These are phyloP conservation scores for Rhizopus stolonifer DNA, from an alignment of 371 early-diverging fungal genomes.

Conservation along the genomic window DNA sequence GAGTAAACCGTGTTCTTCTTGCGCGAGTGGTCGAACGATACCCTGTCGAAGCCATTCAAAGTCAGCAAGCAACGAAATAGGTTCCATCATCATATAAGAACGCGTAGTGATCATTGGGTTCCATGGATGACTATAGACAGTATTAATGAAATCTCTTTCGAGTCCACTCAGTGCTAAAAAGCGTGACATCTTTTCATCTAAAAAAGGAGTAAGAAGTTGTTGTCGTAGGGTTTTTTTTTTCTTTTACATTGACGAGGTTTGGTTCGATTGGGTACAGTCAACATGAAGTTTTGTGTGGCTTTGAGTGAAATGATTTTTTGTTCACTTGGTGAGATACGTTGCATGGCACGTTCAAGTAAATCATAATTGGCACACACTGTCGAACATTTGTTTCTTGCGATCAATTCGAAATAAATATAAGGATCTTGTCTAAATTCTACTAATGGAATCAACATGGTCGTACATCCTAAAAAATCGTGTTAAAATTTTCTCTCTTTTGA, in stretches of 20 bases:
- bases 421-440: constrained; percentile 43
- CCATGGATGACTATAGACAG: constrained; percentile 66
- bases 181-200: constrained; percentile 38
- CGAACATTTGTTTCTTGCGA: constrained; percentile 55
- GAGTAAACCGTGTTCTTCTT: constrained; percentile 54
- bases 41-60: constrained; percentile 63
- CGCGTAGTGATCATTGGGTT: constrained; percentile 80
- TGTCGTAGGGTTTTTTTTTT: no score
- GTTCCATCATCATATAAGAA: constrained; percentile 70
- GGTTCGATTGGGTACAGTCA: constrained; percentile 71
- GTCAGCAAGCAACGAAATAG: constrained; percentile 63
- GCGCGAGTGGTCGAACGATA: constrained; percentile 52
- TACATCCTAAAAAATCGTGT: constrained; percentile 42
- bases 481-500: no score
- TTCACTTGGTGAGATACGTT: constrained; percentile 27
- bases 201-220: constrained; percentile 19
- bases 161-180: constrained; percentile 60
- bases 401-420: constrained; percentile 59
- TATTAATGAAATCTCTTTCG: constrained; percentile 60
- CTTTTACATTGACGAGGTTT: constrained; percentile 53
- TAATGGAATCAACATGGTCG: constrained; percentile 57
- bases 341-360: constrained; percentile 72
- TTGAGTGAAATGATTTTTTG: constrained; percentile 53
- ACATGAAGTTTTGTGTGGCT: constrained; percentile 63
- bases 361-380: constrained; percentile 66